phyloP scores from a whole-genome alignment of 2,329 filamentous ascomycete species.

The Allantophomopsis lycopodina region DNA sequence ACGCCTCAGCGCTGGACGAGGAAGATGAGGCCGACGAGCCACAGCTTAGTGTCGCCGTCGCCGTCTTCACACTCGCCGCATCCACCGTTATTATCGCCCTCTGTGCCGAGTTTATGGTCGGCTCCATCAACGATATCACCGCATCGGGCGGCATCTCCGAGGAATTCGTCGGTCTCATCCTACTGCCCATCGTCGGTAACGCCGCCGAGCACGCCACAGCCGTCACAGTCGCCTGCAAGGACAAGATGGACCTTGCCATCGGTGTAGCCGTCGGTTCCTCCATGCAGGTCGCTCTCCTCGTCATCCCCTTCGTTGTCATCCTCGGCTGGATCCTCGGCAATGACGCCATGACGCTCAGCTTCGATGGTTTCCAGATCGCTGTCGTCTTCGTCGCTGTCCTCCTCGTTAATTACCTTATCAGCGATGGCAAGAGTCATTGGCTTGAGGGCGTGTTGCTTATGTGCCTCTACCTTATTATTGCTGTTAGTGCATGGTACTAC shows the following conservation, averaged over 20 bases:
- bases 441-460: constrained; percentile 66
- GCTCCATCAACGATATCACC: constrained; percentile 62
- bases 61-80: constrained; percentile 55
- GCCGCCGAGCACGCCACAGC: constrained; percentile 74
- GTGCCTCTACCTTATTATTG: constrained; percentile 70
- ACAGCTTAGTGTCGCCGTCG: constrained; percentile 58
- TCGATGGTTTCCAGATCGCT: constrained; percentile 76
- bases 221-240: constrained; percentile 63
- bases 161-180: constrained; percentile 67
- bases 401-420: constrained; percentile 74
- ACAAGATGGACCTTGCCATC: constrained; percentile 68
- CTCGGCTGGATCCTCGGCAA: constrained; percentile 65
- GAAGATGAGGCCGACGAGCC: constrained; percentile 63
- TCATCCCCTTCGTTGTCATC: constrained; percentile 69
- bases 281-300: constrained; percentile 71
- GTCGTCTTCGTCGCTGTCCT: constrained; percentile 74
- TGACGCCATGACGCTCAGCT: constrained; percentile 51
- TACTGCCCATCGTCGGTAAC: constrained; percentile 73
- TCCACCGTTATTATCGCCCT: constrained; percentile 61
- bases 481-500: constrained; percentile 24
- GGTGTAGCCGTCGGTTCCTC: constrained; percentile 72
- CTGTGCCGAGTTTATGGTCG: constrained; percentile 67
- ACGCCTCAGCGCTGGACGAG: constrained; percentile 25
- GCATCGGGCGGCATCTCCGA: constrained; percentile 56
- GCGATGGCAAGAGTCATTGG: constrained; percentile 74